A percentile compares a stretch with the other conserved stretches of the same genome.
phyloP scores from a whole-genome alignment of 1,139 yeast species.

The Scheffersomyces insectosa region DNA sequence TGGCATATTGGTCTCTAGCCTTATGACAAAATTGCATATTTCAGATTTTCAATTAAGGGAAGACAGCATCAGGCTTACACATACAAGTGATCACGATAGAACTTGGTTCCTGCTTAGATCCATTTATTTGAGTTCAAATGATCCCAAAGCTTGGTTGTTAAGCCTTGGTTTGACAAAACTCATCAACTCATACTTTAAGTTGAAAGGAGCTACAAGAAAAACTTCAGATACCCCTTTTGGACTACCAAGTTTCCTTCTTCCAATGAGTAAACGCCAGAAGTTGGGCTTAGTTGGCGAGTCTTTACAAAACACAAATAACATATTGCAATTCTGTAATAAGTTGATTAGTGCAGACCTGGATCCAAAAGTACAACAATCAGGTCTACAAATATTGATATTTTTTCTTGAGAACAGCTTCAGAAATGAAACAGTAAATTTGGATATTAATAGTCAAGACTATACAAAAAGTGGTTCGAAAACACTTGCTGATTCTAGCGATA shows the following conservation, averaged over 20 bases:
- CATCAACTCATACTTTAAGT: conserved; percentile 25
- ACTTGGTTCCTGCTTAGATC: conserved; percentile 33
- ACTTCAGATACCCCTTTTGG: not conserved
- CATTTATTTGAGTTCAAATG: conserved; percentile 21
- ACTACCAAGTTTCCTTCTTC: not conserved
- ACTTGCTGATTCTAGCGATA: not conserved
- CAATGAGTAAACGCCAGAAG: conserved; percentile 19
- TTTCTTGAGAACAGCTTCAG: conserved; percentile 16
- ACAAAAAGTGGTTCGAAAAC: not conserved
- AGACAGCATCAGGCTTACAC: conserved; percentile 20
- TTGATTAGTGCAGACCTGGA: conserved; percentile 19
- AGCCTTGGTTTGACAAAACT: conserved; percentile 30
- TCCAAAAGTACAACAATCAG: conserved; percentile 21
- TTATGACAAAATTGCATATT: conserved; percentile 17
- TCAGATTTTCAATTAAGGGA: conserved; percentile 18
- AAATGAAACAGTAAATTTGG: not conserved
- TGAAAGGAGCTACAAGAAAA: conserved; percentile 11
- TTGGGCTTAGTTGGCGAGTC: conserved; percentile 19
- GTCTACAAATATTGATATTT: conserved; percentile 32
- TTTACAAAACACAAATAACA: conserved; percentile 14
- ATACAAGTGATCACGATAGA: conserved; percentile 6
- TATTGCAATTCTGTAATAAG: conserved; percentile 21
- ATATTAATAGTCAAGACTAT: not conserved
- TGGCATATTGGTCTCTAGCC: conserved; percentile 23
- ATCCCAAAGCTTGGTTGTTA: conserved; percentile 34